phyloP scores from a whole-genome alignment of 164 flowering plant genomes.

The Nymphaea colorata region DNA sequence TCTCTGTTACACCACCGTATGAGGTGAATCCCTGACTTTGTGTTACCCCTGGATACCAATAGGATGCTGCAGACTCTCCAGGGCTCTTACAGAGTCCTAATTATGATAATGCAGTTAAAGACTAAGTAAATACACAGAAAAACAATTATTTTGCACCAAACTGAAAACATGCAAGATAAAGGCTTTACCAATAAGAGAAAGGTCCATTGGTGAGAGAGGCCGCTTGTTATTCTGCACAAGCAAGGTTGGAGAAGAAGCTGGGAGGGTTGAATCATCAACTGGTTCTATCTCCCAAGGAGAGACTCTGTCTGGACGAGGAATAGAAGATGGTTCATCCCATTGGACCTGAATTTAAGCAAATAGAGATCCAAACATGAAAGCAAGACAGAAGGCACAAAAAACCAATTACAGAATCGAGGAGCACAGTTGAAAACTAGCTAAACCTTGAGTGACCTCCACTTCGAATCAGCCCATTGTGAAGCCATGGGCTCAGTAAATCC shows the following conservation, averaged over 20 bases:
- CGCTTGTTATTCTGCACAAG: not conserved
- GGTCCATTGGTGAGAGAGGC: not conserved
- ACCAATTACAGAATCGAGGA: not conserved
- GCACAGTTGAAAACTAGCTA: not conserved
- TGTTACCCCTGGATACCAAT: conserved; percentile 26
- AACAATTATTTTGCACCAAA: not conserved
- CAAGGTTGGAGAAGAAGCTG: conserved; percentile 9
- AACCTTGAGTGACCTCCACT: conserved; percentile 70
- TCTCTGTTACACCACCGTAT: not conserved
- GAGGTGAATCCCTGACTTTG: not conserved
- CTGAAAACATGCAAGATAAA: not conserved
- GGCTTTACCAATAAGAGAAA: not conserved
- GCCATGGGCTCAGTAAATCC: conserved; percentile 44
- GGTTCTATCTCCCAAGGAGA: conserved; percentile 96
- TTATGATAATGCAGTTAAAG: not conserved
- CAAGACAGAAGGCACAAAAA: not conserved
- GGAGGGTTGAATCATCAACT: conserved; percentile 22
- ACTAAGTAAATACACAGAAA: not conserved
- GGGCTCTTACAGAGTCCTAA: not conserved
- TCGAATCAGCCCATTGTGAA: conserved; percentile 53
- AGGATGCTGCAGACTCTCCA: conserved; percentile 28
- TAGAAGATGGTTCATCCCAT: conserved; percentile 89
- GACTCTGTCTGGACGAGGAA: conserved; percentile 70
- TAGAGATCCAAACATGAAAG: not conserved
- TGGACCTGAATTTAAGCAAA: conserved; percentile 39